phyloP scores from a whole-genome alignment of 306 rosid species.

The Castanea crenata region DNA sequence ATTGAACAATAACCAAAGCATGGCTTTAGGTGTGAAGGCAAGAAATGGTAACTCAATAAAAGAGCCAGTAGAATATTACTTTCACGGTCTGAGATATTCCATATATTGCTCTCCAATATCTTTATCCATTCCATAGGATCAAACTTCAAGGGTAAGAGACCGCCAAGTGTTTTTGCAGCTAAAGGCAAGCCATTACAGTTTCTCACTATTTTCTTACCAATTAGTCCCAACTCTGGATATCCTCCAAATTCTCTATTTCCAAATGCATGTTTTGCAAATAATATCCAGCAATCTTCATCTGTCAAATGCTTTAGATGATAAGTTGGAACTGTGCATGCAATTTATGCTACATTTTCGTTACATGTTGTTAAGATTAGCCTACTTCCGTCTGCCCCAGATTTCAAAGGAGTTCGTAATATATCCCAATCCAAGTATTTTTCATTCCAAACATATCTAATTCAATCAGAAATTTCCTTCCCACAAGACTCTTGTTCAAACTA shows the following conservation, averaged over 20 bases:
- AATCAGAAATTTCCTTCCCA: conserved; percentile 22
- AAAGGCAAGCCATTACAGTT: conserved; percentile 27
- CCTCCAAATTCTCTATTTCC: background rate
- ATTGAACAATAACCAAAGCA: conserved; percentile 27
- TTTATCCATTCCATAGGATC: conserved; percentile 2
- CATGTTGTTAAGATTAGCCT: conserved; percentile 25
- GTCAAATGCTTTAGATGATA: background rate
- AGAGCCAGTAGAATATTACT: conserved; percentile 12
- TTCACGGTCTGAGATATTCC: conserved; percentile 12
- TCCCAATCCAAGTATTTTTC: conserved; percentile 27
- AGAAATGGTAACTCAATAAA: conserved; percentile 12
- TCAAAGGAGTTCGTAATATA: conserved; percentile 4
- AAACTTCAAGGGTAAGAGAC: conserved; percentile 16
- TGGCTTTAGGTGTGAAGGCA: background rate
- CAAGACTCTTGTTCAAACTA: background rate
- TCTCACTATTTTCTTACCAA: conserved; percentile 18
- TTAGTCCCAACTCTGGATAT: background rate
- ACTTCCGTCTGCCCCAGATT: conserved; percentile 21
- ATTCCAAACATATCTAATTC: conserved; percentile 35
- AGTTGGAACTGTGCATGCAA: conserved; percentile 3
- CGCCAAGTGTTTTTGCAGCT: conserved; percentile 26
- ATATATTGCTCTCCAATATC: conserved; percentile 4
- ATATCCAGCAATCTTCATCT: conserved; percentile 25
- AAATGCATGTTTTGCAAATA: conserved; percentile 24
- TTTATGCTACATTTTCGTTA: background rate